Base-by-base conservation (phyloP, 805 yeast genomes). In the Yarrowia sp. region DNA sequence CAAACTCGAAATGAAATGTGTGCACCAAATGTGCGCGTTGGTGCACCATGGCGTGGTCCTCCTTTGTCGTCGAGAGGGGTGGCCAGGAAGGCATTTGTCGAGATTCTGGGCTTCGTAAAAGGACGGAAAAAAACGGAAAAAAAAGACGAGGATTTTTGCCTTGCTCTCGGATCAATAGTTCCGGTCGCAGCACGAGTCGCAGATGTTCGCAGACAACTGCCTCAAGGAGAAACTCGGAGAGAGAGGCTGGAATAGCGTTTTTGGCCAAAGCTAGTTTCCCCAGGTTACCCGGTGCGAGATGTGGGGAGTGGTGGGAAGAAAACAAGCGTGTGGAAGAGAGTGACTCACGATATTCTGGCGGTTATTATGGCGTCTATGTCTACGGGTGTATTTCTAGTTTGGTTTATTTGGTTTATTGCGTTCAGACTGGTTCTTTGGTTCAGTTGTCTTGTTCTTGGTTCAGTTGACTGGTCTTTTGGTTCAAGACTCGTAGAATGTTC, bases 211-310 rank as follows among this genome's bases (percentile, higher is more conserved):
- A 48, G 54, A 32, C 32, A 48, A 48, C 54, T 48, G 54, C 54
- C 54, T 48, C 54, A 32, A 48, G 54, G 38, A 48, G 54, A 48
- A 30, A 26, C 51, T 44, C 49, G 49, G 54, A 24, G 21, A 36
- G 36, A n/a, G 41, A 7, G 4, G 1, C 21, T 14, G 33, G 5
- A 28, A 40, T 9, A 24, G 19, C 11, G 21, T 16, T 48, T 30
- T 16, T 6, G 30, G 32, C 17, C 1, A 48, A 48, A 48, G n/a
- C 19, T 21, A 19, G 38, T 48, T 43, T 46, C 54, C 38, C 54
- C 54, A 48, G 54, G 32, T 48, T 48, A 48, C 54, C 54, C 54
- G 24, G 26, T n/a, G 52, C 28, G 36, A 16, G 43, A 22, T 38
- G 43, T 8, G 19, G 54, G 35, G 35, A 24, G 6, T 4, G 14